Evolutionary conservation across 2,329 filamentous ascomycete genomes (phyloP), one percentile per base, ranked within the genome.

Genomic region (Ascochyta fabae): DNA sequence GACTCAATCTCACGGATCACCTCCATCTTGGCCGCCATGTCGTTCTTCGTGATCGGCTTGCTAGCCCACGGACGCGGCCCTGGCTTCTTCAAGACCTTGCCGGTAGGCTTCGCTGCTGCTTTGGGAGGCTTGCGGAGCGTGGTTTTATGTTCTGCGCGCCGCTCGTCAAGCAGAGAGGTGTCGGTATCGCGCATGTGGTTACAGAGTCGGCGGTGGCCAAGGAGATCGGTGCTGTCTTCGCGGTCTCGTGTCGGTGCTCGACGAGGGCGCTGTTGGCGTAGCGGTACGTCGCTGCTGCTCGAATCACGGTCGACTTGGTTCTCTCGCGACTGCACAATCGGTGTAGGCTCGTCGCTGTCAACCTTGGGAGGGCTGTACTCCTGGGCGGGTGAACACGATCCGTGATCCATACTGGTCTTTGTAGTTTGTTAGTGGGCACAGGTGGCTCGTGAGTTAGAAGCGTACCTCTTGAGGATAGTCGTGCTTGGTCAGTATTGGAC

Each of bases 41-140:
- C 70, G 41, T 70, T 69, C 44, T 72, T 71, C 34, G 49, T 53
- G 39, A 70, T 55, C 4, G 66, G 64, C 24, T 65, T 64, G 9
- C 64, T 34, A 4, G 53, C 45, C 31, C 38, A 53, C 2, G 64
- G 48, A n/a, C 53, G 58, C 4, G 63, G 62, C 22, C 64, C 57
- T 13, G 64, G 59, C 44, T 61, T 68, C 53, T 65, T 67, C 12
- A 47, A 42, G 8, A n/a, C 9, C 23, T 57, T 61, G 15, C 43
- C 33, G 3, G 24, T 6, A 3, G 34, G 54, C 35, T 56, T 59
- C 9, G 48, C 24, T 1, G 48, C 35, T 6, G 42, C 31, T 13
- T 58, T 62, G 13, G 27, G 10, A 10, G 52, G 24, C 22, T 56
- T 50, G 4, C 24, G 48, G 7, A 55, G 34, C 16, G 50, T 48